These are phyloP conservation scores for Athelia psychrophila DNA, from an alignment of 1,284 basidiomycete genomes.

Conservation along the genomic window DNA sequence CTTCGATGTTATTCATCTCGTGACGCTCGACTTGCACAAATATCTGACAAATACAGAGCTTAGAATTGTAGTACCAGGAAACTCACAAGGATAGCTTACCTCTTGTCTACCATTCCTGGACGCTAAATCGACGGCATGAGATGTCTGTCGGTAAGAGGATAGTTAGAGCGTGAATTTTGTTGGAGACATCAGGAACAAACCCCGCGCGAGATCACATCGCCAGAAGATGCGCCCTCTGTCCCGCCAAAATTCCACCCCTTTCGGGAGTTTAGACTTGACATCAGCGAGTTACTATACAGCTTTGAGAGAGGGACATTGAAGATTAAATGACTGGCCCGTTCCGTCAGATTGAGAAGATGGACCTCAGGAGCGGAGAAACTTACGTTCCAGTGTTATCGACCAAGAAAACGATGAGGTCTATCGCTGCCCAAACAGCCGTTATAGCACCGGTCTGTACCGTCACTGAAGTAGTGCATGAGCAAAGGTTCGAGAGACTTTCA, in stretches of 20 bases:
- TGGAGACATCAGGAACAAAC: background rate
- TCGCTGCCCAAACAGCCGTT: constrained; percentile 20
- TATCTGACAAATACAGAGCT: background rate
- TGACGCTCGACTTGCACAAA: constrained; percentile 1
- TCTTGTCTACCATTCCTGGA: background rate
- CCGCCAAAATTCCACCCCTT: background rate
- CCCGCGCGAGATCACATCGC: background rate
- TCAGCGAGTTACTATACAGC: constrained; percentile 9
- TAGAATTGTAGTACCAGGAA: background rate
- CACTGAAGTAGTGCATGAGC: constrained; percentile 10
- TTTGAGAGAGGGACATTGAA: constrained; percentile 12
- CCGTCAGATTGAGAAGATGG: background rate
- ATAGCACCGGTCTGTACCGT: constrained; percentile 24
- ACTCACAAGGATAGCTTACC: background rate
- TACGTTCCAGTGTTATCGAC: background rate
- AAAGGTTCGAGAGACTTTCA: background rate
- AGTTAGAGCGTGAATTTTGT: background rate
- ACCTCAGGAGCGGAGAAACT: background rate
- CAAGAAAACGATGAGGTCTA: constrained; percentile 21
- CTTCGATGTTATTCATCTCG: background rate
- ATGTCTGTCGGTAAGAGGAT: background rate
- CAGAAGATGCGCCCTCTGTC: background rate
- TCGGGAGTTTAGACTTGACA: constrained; percentile 11
- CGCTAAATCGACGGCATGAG: background rate
- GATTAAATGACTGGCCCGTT: constrained; percentile 9